These are phyloP conservation scores for Trifolium subterraneum DNA, from an alignment of 306 rosid species.

Conservation along the genomic window DNA sequence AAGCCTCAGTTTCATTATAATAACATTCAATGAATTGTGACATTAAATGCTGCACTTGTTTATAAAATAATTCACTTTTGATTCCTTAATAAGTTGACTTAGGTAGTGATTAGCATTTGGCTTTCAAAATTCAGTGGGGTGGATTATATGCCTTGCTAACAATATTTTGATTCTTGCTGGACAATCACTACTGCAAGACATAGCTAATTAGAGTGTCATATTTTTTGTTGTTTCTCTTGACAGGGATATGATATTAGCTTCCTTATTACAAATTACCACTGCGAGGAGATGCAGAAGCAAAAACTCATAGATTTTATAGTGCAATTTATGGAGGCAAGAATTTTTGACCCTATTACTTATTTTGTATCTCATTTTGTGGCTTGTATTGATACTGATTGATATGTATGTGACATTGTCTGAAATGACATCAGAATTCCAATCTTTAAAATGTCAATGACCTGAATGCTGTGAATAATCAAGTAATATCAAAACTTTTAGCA, in stretches of 20 bases:
- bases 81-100: slow-evolving; percentile 4
- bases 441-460: slow-evolving; percentile 22
- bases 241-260: slow-evolving; percentile 99
- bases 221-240: slow-evolving; percentile 40
- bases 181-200: slow-evolving; percentile 9
- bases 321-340: slow-evolving; percentile 97
- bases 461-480: slow-evolving; percentile 9
- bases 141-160: slow-evolving; percentile 33
- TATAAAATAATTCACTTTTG: neutral
- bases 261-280: slow-evolving; percentile 93
- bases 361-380: slow-evolving; percentile 19
- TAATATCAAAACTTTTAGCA: slow-evolving; percentile 11
- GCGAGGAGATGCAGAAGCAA: slow-evolving; percentile 96
- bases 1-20: neutral
- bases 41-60: neutral
- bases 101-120: neutral
- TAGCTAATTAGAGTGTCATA: slow-evolving; percentile 11
- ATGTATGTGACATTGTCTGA: slow-evolving; percentile 12
- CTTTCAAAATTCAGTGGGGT: slow-evolving; percentile 11
- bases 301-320: slow-evolving; percentile 95
- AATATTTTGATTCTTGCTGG: slow-evolving; percentile 14
- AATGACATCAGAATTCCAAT: neutral
- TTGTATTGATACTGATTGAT: neutral
- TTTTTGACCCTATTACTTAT: slow-evolving; percentile 40
- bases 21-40: neutral